Evolutionary conservation across 192 early-diverging fungal species (phyloP), one percentile per base, ranked within the genome.

Genomic region (Backusella westeae): DNA sequence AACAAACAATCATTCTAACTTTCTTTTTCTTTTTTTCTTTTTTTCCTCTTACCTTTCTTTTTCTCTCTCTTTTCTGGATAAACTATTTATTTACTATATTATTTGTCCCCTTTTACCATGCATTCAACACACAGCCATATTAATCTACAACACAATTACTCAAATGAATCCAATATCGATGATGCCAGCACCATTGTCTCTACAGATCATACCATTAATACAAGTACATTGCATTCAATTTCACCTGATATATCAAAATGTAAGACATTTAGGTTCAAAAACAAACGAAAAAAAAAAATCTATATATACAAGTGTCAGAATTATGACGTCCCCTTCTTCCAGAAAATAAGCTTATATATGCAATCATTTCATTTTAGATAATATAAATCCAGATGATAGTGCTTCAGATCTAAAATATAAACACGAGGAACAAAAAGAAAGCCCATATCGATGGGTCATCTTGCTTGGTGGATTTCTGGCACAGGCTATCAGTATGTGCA

Each of bases 401-500:
- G 15, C 66, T 5, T 34, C 66, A 67, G 66, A 36, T 49, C 6
- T 49, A 6, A 35, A 34, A 67, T 34, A 34, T 14, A 34, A 67
- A 26, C 34, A 36, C 34, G 32, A 69, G 21, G 67, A 68, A n/a
- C 17, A 68, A 67, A 34, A 35, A 12, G 67, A 69, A 36, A 36
- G 36, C 2, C 67, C 67, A 4, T 69, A 69, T 36, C 17, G 67
- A 21, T 69, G 67, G 67, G 67, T 12, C 7, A 69, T 69, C n/a
- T 21, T 69, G 17, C 21, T 69, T 2, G 36, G 67, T 10, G 67
- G 34, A 2, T 69, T 69, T 69, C 9, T 69, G 21, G 67, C 67
- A 8, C 67, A 69, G n/a, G 67, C 67, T 8, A 41, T 69, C n/a
- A 69, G 67, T 8, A 36, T 69, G 67, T 69, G 67, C 21, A 69